Percentiles rank a stretch among this genome's conserved stretches.
Evolutionary conservation across 768 basidiomycete genomes (phyloP).

Genomic region (Phlebiopsis gigantea): DNA sequence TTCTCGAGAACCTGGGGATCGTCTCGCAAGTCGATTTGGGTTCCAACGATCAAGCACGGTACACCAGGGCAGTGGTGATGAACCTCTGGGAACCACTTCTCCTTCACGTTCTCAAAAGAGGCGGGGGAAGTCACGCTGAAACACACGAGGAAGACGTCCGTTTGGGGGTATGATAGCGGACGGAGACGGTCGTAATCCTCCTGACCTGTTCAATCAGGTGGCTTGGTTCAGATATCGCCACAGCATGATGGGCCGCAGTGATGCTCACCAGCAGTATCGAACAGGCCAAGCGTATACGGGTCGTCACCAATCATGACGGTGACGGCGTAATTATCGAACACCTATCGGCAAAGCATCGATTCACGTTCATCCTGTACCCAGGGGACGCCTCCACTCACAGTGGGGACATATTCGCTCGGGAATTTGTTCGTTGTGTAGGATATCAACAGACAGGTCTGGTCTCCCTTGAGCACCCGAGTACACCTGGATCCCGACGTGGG

Average conservation of each 20-base stretch:
- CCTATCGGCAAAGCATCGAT: slow-evolving; percentile 36
- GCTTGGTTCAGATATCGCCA: slow-evolving; percentile 11
- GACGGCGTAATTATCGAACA: slow-evolving; percentile 97
- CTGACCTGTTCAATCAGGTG: slow-evolving; percentile 58
- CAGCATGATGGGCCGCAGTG: neutral
- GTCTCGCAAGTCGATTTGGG: slow-evolving; percentile 95
- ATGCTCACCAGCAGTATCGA: slow-evolving; percentile 94
- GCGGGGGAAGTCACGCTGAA: slow-evolving; percentile 99
- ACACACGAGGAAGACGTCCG: slow-evolving; percentile 98
- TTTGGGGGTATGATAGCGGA: slow-evolving; percentile 98
- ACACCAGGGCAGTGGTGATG: slow-evolving; percentile 99
- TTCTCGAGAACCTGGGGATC: slow-evolving; percentile 93
- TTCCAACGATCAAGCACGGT: slow-evolving; percentile 98
- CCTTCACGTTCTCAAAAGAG: slow-evolving; percentile 99
- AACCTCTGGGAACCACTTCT: slow-evolving; percentile 99
- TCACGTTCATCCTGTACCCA: slow-evolving; percentile 3
- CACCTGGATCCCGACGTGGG: neutral
- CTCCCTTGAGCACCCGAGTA: slow-evolving; percentile 2
- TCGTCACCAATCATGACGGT: slow-evolving; percentile 99
- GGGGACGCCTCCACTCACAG: slow-evolving; percentile 52
- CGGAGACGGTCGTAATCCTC: slow-evolving; percentile 99
- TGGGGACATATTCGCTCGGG: slow-evolving; percentile 98
- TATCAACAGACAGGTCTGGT: slow-evolving; percentile 90
- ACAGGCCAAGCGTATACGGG: slow-evolving; percentile 95
- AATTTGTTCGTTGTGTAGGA: slow-evolving; percentile 98